These are phyloP conservation scores for Rauvolfia tetraphylla DNA, from an alignment of 257 asterid species.

Conservation along the genomic window DNA sequence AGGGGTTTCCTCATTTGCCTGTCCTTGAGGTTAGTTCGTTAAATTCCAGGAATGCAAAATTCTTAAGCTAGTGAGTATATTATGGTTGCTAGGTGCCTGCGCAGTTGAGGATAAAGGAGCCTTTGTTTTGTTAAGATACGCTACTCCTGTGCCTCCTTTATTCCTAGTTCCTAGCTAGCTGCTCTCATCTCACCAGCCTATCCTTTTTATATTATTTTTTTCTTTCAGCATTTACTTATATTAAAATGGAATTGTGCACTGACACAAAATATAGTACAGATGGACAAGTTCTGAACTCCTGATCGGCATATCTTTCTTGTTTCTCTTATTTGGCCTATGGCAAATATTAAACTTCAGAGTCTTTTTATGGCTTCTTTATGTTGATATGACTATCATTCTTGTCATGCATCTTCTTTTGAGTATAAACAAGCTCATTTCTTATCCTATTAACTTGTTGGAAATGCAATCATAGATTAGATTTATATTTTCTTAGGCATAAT, in stretches of 20 bases:
- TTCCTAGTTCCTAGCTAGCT: background rate
- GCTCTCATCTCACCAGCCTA: background rate
- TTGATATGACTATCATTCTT: background rate
- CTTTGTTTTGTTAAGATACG: background rate
- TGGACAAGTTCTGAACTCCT: background rate
- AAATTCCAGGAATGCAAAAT: conserved; percentile 6
- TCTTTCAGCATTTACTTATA: background rate
- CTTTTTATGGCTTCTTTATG: background rate
- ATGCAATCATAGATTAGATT: background rate
- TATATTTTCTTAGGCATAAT: background rate
- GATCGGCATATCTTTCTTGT: background rate
- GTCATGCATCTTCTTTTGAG: background rate
- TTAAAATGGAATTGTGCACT: background rate
- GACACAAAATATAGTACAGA: background rate
- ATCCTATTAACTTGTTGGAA: background rate
- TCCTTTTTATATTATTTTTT: background rate
- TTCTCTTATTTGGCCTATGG: background rate
- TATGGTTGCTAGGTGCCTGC: background rate
- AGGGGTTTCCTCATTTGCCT: conserved; percentile 94
- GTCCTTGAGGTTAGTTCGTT: conserved; percentile 81
- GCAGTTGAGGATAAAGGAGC: background rate
- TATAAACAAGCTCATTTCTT: background rate
- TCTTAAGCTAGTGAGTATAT: background rate
- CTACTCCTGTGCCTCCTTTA: background rate
- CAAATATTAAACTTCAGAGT: background rate